A percentile compares a stretch with the other conserved stretches of the same genome.
phyloP scores from a whole-genome alignment of 2,329 filamentous ascomycete genomes.

The Trichoderma gracile region DNA sequence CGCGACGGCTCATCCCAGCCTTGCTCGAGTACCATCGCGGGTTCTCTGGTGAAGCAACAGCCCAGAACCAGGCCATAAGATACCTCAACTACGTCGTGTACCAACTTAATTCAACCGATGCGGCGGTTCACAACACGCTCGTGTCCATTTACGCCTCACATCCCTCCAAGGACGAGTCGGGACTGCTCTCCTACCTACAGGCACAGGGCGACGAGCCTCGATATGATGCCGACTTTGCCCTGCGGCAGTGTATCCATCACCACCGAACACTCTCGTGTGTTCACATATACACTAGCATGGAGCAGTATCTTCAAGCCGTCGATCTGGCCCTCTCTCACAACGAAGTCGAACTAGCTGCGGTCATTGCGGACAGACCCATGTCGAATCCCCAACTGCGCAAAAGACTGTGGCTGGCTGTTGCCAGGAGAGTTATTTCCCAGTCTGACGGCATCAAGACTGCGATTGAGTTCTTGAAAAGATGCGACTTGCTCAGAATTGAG shows the following conservation, averaged over 20 bases:
- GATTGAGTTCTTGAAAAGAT: slow-evolving; percentile 89
- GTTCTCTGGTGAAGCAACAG: slow-evolving; percentile 61
- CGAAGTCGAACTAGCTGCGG: slow-evolving; percentile 84
- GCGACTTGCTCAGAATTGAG: slow-evolving; percentile 90
- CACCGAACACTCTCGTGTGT: slow-evolving; percentile 91
- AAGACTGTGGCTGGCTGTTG: slow-evolving; percentile 92
- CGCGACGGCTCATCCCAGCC: slow-evolving; percentile 87
- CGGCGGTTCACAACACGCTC: slow-evolving; percentile 94
- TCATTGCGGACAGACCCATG: slow-evolving; percentile 83
- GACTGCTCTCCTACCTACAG: slow-evolving; percentile 84
- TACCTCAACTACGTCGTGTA: slow-evolving; percentile 95
- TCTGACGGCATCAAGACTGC: slow-evolving; percentile 87
- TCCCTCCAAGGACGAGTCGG: slow-evolving; percentile 77
- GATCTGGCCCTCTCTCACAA: slow-evolving; percentile 88
- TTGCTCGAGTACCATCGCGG: slow-evolving; percentile 90
- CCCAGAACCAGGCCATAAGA: slow-evolving; percentile 85
- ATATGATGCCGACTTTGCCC: slow-evolving; percentile 94
- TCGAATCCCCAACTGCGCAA: slow-evolving; percentile 80
- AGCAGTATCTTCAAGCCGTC: slow-evolving; percentile 89
- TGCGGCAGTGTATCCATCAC: slow-evolving; percentile 92
- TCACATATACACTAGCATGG: slow-evolving; percentile 96
- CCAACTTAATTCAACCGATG: slow-evolving; percentile 73
- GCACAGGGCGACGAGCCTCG: slow-evolving; percentile 82
- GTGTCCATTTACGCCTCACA: slow-evolving; percentile 94
- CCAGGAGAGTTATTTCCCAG: slow-evolving; percentile 87